These are phyloP conservation scores for Wickerhamomyces strasburgensis DNA, from an alignment of 805 yeast species.

Conservation along the genomic window DNA sequence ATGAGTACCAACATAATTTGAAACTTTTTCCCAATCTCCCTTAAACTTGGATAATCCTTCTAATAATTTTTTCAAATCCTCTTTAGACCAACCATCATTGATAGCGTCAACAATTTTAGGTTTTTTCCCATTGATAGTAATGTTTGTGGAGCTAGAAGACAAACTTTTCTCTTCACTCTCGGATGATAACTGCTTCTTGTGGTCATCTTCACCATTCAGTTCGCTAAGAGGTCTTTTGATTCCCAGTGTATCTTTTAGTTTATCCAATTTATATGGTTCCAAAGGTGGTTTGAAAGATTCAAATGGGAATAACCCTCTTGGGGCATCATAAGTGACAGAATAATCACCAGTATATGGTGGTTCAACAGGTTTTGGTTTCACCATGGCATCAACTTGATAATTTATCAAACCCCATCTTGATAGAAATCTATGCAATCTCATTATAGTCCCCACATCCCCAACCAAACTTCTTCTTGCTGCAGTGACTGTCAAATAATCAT, in stretches of 20 bases:
- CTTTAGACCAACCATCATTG: conserved; percentile 60
- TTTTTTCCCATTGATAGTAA: conserved; percentile 25
- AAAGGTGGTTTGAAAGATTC: conserved; percentile 71
- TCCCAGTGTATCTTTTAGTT: conserved; percentile 33
- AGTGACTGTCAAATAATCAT: conserved; percentile 83
- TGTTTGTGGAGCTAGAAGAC: not conserved
- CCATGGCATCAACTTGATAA: conserved; percentile 82
- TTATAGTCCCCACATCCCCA: conserved; percentile 86
- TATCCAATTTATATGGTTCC: conserved; percentile 36
- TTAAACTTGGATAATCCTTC: conserved; percentile 57
- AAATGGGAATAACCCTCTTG: conserved; percentile 88
- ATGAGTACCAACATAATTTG: conserved; percentile 60
- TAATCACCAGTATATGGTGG: conserved; percentile 76
- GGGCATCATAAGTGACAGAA: conserved; percentile 77
- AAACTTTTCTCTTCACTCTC: no score
- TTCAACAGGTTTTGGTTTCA: conserved; percentile 62
- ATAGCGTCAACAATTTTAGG: conserved; percentile 31
- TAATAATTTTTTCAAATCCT: conserved; percentile 55
- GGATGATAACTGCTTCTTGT: no score
- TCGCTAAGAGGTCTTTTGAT: conserved; percentile 13
- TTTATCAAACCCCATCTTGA: conserved; percentile 92
- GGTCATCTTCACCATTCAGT: conserved; percentile 9
- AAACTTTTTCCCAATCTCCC: conserved; percentile 76
- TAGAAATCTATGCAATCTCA: conserved; percentile 78
- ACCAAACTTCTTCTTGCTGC: conserved; percentile 87